A percentile compares a stretch with the other conserved stretches of the same genome.
phyloP scores from a whole-genome alignment of 139 green algal species.

The Klebsormidium nitens region DNA sequence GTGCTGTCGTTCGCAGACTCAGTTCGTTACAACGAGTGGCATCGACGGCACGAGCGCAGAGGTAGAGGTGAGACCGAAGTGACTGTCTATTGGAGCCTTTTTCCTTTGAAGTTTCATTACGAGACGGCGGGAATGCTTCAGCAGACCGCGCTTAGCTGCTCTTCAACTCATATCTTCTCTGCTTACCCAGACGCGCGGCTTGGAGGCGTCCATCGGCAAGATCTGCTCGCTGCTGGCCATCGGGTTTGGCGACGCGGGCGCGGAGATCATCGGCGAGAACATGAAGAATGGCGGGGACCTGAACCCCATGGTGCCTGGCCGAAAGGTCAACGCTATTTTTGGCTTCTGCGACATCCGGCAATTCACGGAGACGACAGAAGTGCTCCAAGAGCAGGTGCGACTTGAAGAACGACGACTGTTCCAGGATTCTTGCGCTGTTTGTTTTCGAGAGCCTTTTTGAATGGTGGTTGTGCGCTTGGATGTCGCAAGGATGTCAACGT shows the following conservation, averaged over 20 bases:
- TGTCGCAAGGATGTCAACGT: no score
- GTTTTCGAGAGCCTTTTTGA: no score
- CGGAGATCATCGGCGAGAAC: slow-evolving; percentile 91
- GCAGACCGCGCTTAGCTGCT: neutral
- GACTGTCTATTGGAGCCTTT: no score
- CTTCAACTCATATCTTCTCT: slow-evolving; percentile 49
- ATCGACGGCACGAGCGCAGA: no score
- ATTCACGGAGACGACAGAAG: slow-evolving; percentile 94
- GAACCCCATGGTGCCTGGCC: slow-evolving; percentile 85
- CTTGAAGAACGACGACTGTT: neutral
- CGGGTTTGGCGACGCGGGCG: slow-evolving; percentile 88
- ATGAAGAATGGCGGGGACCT: slow-evolving; percentile 83
- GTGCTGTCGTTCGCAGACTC: no score
- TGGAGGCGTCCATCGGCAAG: slow-evolving; percentile 84
- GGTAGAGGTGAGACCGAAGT: no score
- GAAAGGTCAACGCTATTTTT: slow-evolving; percentile 80
- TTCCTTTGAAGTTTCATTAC: no score
- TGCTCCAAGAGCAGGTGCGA: slow-evolving; percentile 52
- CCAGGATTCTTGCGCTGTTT: no score
- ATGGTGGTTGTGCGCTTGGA: no score
- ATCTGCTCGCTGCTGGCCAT: slow-evolving; percentile 86
- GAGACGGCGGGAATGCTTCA: slow-evolving; percentile 2
- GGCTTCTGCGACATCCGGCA: slow-evolving; percentile 95
- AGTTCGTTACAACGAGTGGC: no score
- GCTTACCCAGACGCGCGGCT: slow-evolving; percentile 67